Percentiles rank a stretch among this genome's conserved stretches.
These are phyloP conservation scores for Flaveria floridana DNA, from an alignment of 140 eudicot species.

Conservation along the genomic window DNA sequence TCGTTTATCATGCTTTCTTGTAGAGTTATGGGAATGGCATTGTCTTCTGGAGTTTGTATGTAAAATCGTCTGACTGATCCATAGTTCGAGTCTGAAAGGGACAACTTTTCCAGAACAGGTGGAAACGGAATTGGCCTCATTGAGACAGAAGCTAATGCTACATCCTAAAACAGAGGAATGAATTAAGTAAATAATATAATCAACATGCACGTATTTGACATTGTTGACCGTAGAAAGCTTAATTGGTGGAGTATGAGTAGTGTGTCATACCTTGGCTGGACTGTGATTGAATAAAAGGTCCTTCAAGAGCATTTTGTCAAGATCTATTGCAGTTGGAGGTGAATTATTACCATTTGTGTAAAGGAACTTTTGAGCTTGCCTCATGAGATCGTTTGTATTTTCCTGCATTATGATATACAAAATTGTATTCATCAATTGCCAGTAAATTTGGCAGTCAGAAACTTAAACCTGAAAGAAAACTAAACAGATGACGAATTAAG, in stretches of 20 bases:
- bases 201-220: not conserved
- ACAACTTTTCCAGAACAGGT: slow-evolving; percentile 83
- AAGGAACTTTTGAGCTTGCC: slow-evolving; percentile 71
- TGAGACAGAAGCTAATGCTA: slow-evolving; percentile 88
- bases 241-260: not conserved
- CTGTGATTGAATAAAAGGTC: slow-evolving; percentile 91
- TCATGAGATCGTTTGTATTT: slow-evolving; percentile 68
- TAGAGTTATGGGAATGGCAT: slow-evolving; percentile 59
- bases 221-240: not conserved
- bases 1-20: slow-evolving; percentile 66
- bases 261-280: slow-evolving; percentile 70
- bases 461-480: not conserved
- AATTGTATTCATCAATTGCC: not conserved
- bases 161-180: slow-evolving; percentile 51
- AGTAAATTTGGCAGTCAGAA: not conserved
- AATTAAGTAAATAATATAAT: not conserved
- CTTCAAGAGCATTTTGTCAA: slow-evolving; percentile 69
- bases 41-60: slow-evolving; percentile 74
- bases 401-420: slow-evolving; percentile 44
- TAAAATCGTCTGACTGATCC: slow-evolving; percentile 86
- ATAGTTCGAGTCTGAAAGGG: slow-evolving; percentile 62
- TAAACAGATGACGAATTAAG: not conserved
- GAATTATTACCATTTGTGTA: slow-evolving; percentile 72
- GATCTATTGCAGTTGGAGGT: slow-evolving; percentile 91
- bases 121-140: slow-evolving; percentile 92